These are phyloP conservation scores for Diaporthe vexans DNA, from an alignment of 2,329 filamentous ascomycete species.

Conservation along the genomic window DNA sequence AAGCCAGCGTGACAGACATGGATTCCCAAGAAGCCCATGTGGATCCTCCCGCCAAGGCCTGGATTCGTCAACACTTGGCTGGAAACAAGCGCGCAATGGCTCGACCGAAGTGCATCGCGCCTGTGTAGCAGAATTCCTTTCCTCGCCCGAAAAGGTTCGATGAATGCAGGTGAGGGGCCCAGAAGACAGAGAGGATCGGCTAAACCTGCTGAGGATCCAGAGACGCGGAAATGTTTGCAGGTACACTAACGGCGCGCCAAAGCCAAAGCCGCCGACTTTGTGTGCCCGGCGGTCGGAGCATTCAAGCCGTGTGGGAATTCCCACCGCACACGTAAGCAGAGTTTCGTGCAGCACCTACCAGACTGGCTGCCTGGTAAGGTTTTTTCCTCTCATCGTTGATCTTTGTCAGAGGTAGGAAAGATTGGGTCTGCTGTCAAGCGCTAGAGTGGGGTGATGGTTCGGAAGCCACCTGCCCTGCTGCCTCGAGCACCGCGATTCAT, in stretches of 20 bases:
- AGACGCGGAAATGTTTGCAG: constrained; percentile 10
- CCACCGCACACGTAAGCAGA: constrained; percentile 15
- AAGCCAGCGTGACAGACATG: constrained; percentile 32
- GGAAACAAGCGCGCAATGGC: constrained; percentile 13
- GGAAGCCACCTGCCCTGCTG: constrained; percentile 4
- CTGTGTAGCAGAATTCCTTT: neutral
- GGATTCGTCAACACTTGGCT: constrained; percentile 18
- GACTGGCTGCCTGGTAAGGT: neutral
- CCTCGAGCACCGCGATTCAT: constrained; percentile 5
- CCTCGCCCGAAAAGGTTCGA: neutral
- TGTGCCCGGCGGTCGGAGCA: neutral
- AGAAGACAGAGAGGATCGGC: neutral
- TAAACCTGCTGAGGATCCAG: neutral
- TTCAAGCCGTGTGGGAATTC: constrained; percentile 3
- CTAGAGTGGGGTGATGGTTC: constrained; percentile 27
- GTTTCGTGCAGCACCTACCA: constrained; percentile 21
- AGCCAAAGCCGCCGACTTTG: neutral
- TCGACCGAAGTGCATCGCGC: neutral
- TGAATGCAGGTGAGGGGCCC: neutral
- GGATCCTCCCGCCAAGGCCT: neutral
- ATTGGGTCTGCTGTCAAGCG: constrained; percentile 30
- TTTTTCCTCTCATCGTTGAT: neutral
- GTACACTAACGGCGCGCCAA: neutral
- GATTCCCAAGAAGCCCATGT: constrained; percentile 20
- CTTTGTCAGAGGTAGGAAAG: constrained; percentile 25